Percentiles rank a stretch among this genome's conserved stretches.
These are phyloP conservation scores for Stachybotrys elegans DNA, from an alignment of 2,329 filamentous ascomycete genomes.

Conservation along the genomic window DNA sequence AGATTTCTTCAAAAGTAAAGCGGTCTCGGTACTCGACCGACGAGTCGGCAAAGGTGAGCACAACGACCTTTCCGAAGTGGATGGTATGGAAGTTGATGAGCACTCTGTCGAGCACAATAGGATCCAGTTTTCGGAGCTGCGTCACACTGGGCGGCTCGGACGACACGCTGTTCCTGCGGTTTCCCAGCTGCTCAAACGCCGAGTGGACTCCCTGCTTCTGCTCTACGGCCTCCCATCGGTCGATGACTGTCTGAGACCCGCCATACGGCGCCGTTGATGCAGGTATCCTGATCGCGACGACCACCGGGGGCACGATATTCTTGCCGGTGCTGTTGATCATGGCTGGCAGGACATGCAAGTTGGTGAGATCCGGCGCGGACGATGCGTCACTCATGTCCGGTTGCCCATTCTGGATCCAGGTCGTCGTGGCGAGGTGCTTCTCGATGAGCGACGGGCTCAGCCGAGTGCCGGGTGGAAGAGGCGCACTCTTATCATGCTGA, in stretches of 20 bases:
- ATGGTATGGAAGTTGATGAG: slow-evolving; percentile 63
- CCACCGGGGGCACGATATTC: slow-evolving; percentile 50
- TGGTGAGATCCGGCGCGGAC: slow-evolving; percentile 61
- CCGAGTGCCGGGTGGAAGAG: slow-evolving; percentile 33
- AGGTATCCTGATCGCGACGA: slow-evolving; percentile 73
- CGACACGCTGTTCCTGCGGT: slow-evolving; percentile 50
- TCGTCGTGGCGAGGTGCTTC: slow-evolving; percentile 51
- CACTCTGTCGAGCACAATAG: slow-evolving; percentile 66
- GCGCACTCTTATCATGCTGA: slow-evolving; percentile 50
- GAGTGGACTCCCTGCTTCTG: slow-evolving; percentile 63
- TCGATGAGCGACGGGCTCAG: slow-evolving; percentile 51
- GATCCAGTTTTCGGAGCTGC: slow-evolving; percentile 58
- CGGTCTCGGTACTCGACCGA: slow-evolving; percentile 77
- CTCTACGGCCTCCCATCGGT: slow-evolving; percentile 77
- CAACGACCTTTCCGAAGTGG: slow-evolving; percentile 66
- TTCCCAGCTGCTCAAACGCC: slow-evolving; percentile 70
- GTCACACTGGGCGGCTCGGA: slow-evolving; percentile 26
- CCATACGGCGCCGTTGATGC: slow-evolving; percentile 51
- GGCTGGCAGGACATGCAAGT: slow-evolving; percentile 68
- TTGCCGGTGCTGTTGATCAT: slow-evolving; percentile 55
- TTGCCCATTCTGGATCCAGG: slow-evolving; percentile 47
- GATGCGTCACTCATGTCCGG: slow-evolving; percentile 39
- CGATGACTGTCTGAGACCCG: slow-evolving; percentile 66
- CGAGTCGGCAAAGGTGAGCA: slow-evolving; percentile 74
- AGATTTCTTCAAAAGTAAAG: slow-evolving; percentile 64